Conservation (phyloP, 768 basidiomycete species). For the Russula abietina region DNA sequence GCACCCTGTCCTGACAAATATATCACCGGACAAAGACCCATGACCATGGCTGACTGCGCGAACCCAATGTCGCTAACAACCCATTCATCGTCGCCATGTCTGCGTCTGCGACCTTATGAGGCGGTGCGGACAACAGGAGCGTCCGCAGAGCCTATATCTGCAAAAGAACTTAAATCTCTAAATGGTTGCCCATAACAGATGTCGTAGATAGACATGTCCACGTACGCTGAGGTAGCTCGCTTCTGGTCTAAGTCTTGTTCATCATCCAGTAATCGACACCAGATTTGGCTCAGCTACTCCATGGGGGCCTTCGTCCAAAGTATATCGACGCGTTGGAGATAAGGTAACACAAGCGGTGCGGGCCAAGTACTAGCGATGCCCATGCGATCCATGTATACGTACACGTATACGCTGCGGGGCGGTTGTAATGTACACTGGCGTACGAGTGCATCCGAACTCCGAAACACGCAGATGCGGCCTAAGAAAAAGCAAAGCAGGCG, state of each 20-base stretch:
- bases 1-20: constrained; percentile 26
- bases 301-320: constrained; percentile 42
- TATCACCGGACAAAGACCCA: constrained; percentile 32
- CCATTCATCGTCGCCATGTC: no score
- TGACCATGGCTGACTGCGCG: background rate
- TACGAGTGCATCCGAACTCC: constrained; percentile 29
- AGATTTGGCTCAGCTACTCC: constrained; percentile 52
- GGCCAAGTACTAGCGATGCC: constrained; percentile 43
- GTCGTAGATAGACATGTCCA: no score
- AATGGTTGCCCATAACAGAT: no score
- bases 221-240: background rate
- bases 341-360: constrained; percentile 50
- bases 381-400: constrained; percentile 47
- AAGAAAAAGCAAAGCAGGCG: constrained; percentile 42
- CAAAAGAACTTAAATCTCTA: no score
- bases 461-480: constrained; percentile 44
- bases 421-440: no score
- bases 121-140: no score
- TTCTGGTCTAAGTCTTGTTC: no score
- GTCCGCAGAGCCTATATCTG: constrained; percentile 17
- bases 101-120: no score
- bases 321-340: constrained; percentile 59
- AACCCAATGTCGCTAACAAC: no score
- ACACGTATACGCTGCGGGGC: constrained; percentile 45
- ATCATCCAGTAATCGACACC: constrained; percentile 41